A percentile compares a stretch with the other conserved stretches of the same genome.
These are phyloP conservation scores for Asterochloris erici DNA, from an alignment of 139 green algal species.

Conservation along the genomic window DNA sequence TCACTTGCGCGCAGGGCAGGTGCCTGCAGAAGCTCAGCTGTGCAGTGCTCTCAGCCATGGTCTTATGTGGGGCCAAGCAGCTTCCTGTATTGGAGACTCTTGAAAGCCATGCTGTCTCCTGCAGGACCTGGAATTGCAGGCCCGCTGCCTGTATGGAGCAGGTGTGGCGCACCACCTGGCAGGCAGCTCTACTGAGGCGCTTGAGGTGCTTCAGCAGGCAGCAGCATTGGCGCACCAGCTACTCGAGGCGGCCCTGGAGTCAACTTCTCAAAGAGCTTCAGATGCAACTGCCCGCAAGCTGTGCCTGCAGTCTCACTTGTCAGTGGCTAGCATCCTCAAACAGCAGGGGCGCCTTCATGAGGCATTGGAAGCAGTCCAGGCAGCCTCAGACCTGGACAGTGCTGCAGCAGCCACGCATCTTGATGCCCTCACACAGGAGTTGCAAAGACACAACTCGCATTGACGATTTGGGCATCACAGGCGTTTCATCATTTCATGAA, in stretches of 20 bases:
- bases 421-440: too few species aligned
- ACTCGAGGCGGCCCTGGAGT: not conserved
- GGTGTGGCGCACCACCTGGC: slow-evolving; percentile 35
- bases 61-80: not conserved
- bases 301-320: not conserved
- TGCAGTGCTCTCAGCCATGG: not conserved
- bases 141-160: slow-evolving; percentile 31
- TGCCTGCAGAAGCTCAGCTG: not conserved
- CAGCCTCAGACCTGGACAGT: not conserved
- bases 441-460: too few species aligned
- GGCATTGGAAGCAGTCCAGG: slow-evolving; percentile 8
- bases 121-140: slow-evolving; percentile 19
- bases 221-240: not conserved
- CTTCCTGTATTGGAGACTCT: not conserved
- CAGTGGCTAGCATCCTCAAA: slow-evolving; percentile 14
- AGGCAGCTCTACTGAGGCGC: slow-evolving; percentile 24
- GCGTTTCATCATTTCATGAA: too few species aligned
- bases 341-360: slow-evolving; percentile 3
- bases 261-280: not conserved
- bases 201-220: slow-evolving; percentile 25
- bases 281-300: not conserved
- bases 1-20: not conserved
- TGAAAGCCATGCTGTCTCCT: not conserved
- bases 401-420: too few species aligned
- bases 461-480: too few species aligned